Conservation (phyloP, 2,329 filamentous ascomycete genomes). For the Neophaeococcomyces aloes region DNA sequence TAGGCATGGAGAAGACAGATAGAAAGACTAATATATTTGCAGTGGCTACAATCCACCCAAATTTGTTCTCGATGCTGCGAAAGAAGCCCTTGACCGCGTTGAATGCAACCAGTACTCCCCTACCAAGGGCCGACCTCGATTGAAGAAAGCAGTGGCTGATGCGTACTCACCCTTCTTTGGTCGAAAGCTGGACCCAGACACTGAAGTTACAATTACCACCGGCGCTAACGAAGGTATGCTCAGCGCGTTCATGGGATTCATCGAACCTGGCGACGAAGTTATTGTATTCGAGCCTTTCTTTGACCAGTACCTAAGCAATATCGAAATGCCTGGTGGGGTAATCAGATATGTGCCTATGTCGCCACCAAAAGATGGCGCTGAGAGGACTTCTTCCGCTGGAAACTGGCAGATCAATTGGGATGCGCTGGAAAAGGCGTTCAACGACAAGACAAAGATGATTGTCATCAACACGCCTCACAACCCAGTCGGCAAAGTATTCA, state of each 20-base stretch:
- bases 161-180: constrained; percentile 88
- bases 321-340: constrained; percentile 93
- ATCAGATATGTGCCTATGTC: constrained; percentile 94
- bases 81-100: constrained; percentile 74
- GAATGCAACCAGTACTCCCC: constrained; percentile 99
- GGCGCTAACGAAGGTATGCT: constrained; percentile 62
- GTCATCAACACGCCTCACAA: constrained; percentile 67
- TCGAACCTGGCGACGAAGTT: constrained; percentile 89
- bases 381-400: constrained; percentile 68
- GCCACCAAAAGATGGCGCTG: constrained; percentile 69
- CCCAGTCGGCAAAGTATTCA: constrained; percentile 92
- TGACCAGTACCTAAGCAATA: constrained; percentile 98
- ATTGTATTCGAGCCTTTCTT: constrained; percentile 99
- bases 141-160: constrained; percentile 86
- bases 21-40: constrained; percentile 1
- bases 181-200: constrained; percentile 70
- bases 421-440: constrained; percentile 71
- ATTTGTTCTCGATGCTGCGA: constrained; percentile 86
- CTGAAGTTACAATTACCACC: constrained; percentile 89
- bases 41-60: constrained; percentile 82
- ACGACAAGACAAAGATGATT: constrained; percentile 86
- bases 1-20: constrained; percentile 1
- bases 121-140: constrained; percentile 71
- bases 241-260: constrained; percentile 94
- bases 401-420: constrained; percentile 84